A percentile compares a stretch with the other conserved stretches of the same genome.
Conservation (phyloP, 306 rosid species). For the Betula pendula region DNA sequence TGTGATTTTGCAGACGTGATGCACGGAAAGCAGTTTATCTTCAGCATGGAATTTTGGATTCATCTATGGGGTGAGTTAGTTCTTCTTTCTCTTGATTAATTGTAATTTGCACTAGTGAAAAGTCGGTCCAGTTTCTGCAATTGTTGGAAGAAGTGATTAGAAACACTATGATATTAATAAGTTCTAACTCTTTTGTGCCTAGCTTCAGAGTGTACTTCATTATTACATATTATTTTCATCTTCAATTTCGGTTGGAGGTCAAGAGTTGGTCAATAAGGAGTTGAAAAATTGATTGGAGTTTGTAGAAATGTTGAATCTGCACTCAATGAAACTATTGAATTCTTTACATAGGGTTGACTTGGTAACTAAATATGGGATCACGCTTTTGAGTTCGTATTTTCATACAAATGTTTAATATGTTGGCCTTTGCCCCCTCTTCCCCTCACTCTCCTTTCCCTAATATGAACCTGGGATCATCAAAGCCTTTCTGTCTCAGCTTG, state of each 20-base stretch:
- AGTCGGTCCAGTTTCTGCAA: background rate
- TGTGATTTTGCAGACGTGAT: slow-evolving; percentile 72
- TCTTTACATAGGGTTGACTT: background rate
- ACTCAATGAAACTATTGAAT: background rate
- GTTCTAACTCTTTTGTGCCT: background rate
- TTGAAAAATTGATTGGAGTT: background rate
- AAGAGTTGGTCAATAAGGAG: background rate
- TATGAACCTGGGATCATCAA: background rate
- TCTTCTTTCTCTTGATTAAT: slow-evolving; percentile 22
- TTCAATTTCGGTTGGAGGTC: background rate
- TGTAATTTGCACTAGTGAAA: slow-evolving; percentile 17
- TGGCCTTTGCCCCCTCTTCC: background rate
- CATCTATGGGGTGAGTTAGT: slow-evolving; percentile 92
- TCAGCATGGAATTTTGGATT: slow-evolving; percentile 90
- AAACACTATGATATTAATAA: background rate
- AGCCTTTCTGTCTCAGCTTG: background rate
- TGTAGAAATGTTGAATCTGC: background rate
- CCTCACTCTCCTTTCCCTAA: background rate
- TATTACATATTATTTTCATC: background rate
- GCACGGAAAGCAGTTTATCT: slow-evolving; percentile 83
- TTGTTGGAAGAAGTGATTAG: background rate
- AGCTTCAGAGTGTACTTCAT: background rate
- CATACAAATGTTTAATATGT: background rate
- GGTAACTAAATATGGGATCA: background rate
- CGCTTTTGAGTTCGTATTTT: background rate